Conservation (phyloP, 2,329 filamentous ascomycete species). For the Penicillium aurantiogriseum region DNA sequence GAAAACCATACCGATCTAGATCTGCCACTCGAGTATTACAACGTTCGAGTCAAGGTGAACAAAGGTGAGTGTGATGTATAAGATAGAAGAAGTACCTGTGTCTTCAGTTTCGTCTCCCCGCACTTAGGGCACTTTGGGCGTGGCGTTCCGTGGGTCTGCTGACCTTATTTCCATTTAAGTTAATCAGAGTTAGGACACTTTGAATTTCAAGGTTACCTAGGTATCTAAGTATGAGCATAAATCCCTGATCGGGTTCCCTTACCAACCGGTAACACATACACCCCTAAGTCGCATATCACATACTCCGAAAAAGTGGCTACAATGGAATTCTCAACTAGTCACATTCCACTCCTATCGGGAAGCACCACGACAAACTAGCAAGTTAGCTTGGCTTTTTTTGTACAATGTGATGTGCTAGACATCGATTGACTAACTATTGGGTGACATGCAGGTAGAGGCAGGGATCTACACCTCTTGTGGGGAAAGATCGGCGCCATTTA, state of each 20-base stretch:
- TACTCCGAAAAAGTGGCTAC: constrained; percentile 16
- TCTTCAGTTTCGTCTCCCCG: background rate
- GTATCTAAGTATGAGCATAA: background rate
- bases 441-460: constrained; percentile 7
- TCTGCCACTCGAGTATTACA: background rate
- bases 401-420: constrained; percentile 4
- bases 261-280: constrained; percentile 11
- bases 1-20: too few species aligned
- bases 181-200: background rate
- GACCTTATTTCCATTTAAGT: constrained; percentile 6
- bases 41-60: background rate
- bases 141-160: background rate
- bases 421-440: constrained; percentile 11
- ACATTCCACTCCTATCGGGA: constrained; percentile 21
- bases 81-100: background rate
- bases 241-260: background rate
- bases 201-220: background rate
- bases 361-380: constrained; percentile 6
- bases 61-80: background rate
- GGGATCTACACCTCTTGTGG: constrained; percentile 11
- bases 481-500: constrained; percentile 21
- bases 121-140: background rate
- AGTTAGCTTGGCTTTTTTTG: constrained; percentile 1
- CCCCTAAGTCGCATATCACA: constrained; percentile 23
- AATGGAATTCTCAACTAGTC: constrained; percentile 22